Evolutionary conservation across 305 asterid species (phyloP), one percentile per base, ranked within the genome.

Genomic region (Fraxinus albicans): DNA sequence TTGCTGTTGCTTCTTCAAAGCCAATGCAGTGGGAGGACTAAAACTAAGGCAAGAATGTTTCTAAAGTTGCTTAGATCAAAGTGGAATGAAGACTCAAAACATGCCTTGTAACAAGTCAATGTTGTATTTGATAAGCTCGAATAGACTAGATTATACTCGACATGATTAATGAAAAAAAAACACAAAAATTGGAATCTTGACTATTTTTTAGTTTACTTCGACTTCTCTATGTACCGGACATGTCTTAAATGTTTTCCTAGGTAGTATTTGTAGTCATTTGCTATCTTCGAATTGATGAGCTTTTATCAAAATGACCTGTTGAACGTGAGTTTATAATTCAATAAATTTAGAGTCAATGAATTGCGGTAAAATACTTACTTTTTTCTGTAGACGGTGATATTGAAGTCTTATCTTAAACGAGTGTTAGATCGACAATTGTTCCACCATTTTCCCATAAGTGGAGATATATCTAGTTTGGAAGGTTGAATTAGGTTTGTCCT

Each of bases 1-100:
- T 60, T 91, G 83, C 60, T 91, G 86, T 77, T 90, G 84, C 88
- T 91, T 21, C 90, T 91, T 58, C 95, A 91, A 78, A 91, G 95
- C 86, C 93, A 90, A 81, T 90, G 91, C 69, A 84, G 73, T 81
- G 89, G 78, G 36, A 86, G 88, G 86, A 81, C 83, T 50, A 91
- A 91, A 47, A 83, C 73, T 4, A 91, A 86, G 88, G 95, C 93
- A 50, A 89, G 88, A 78, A 81, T 81, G 88, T 80, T 90, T 79
- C 86, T 91, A 1, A 89, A 88, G 80, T 75, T 88, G 89, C 89
- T 91, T 50, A 82, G 90, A 82, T 84, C 89, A 35, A 81, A 58
- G 83, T 85, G 85, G 83, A 80, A 27, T 83, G 86, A 82, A 38
- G 82, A 86, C 70, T 44, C 63, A 67, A 83, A 79, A 38, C 65